Base-by-base conservation (phyloP, 108 stramenopile species). In the Licmophora abbreviata region DNA sequence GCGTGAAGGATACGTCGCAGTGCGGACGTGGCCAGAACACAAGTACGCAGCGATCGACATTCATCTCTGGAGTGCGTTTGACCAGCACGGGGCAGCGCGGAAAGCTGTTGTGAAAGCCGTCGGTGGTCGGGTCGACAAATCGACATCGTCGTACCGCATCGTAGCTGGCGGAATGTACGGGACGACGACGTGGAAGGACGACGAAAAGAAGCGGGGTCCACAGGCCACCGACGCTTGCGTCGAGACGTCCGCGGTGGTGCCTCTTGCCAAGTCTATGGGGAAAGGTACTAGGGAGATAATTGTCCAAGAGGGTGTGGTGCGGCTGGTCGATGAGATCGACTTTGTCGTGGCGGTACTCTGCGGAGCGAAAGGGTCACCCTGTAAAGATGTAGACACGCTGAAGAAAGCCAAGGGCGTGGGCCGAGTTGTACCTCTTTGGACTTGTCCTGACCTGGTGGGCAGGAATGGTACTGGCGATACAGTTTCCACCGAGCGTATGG, bases 141-240 rank as follows among this genome's bases (percentile, higher is more conserved):
- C 81, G 2, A 50, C 29, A 56, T 73, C 81, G 6, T 59, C 59
- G 10, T 88, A 60, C 59, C 77, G 83, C 23, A 67, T 88, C 45
- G 76, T 88, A 32, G 74, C 71, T 54, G 87, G 87, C 30, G 87
- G 87, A 35, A 88, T 88, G 80, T 72, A 69, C 55, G 87, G 83
- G 47, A 67, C 69, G 7, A 62, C 59, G 31, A 77, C 75, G 35
- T 88, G 91, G 91, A 68, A 71, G 40, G 75, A 86, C 20, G 91
- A 92, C 57, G 72, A 73, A 12, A 65, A 71, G 28, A 66, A 69
- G 12, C 69, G 76, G 24, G 91, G 91, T 21, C 91, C 91, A 6
- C 74, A 48, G 4, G 23, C 58, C n/a, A 37, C 20, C 1, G 25
- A 47, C 7, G 29, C 25, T 11, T 63, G 68, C 18, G 15, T 55